Conservation (phyloP, 23 red algal genomes). For the Gracilaria caudata region DNA sequence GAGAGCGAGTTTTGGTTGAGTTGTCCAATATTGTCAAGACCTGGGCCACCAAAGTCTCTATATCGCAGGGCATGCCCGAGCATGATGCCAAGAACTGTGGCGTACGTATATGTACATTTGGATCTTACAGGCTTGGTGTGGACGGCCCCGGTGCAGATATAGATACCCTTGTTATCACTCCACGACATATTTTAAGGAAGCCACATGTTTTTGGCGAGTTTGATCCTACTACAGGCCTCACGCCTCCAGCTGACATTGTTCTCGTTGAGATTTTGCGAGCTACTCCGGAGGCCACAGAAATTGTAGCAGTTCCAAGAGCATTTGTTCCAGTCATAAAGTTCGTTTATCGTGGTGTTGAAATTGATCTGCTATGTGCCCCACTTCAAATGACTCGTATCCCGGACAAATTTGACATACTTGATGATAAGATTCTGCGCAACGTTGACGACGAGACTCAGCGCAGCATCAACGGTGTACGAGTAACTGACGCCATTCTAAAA, state of each 20-base stretch:
- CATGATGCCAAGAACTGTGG: constrained; percentile 84
- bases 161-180: constrained; percentile 94
- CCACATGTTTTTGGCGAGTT: constrained; percentile 89
- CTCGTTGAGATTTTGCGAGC: constrained; percentile 79
- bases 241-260: constrained; percentile 69
- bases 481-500: constrained; percentile 95
- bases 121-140: constrained; percentile 97
- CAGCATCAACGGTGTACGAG: constrained; percentile 97
- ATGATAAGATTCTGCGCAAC: constrained; percentile 94
- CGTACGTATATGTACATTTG: constrained; percentile 95
- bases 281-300: constrained; percentile 72
- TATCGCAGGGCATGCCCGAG: constrained; percentile 89
- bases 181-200: constrained; percentile 82
- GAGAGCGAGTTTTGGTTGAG: constrained; percentile 83
- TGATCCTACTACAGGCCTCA: constrained; percentile 51
- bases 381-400: constrained; percentile 88
- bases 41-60: constrained; percentile 90
- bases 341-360: constrained; percentile 91
- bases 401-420: constrained; percentile 89
- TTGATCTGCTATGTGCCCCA: constrained; percentile 96
- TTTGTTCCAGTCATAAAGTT: constrained; percentile 99
- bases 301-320: constrained; percentile 89
- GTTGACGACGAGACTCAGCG: constrained; percentile 99
- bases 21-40: constrained; percentile 74
- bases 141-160: constrained; percentile 98